These are phyloP conservation scores for Aurinia saxatilis DNA, from an alignment of 345 rosid species.

Conservation along the genomic window DNA sequence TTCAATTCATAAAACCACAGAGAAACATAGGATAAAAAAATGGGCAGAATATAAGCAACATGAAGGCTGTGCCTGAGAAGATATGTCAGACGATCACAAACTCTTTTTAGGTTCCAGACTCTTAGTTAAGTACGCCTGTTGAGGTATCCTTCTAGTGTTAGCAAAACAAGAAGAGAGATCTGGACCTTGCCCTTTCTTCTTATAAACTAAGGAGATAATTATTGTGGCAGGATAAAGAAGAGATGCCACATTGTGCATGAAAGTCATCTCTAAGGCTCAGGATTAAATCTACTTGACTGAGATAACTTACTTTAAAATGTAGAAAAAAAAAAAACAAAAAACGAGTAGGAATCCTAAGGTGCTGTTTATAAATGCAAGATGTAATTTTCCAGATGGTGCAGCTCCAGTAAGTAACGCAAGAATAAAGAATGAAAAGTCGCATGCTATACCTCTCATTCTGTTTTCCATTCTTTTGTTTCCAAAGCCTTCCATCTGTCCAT, in stretches of 20 bases:
- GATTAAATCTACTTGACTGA: neutral
- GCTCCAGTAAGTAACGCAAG: constrained; percentile 12
- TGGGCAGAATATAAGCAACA: constrained; percentile 11
- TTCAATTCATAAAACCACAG: neutral
- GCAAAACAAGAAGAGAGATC: neutral
- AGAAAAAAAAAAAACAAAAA: neutral
- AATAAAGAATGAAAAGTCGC: constrained; percentile 28
- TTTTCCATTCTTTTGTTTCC: constrained; percentile 95
- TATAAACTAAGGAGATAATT: constrained; percentile 14
- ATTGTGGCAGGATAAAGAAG: constrained; percentile 11
- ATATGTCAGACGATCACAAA: neutral
- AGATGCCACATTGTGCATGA: neutral
- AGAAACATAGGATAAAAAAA: neutral
- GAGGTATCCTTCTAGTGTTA: constrained; percentile 1
- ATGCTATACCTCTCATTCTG: constrained; percentile 76
- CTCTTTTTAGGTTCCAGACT: neutral
- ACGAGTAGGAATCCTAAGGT: neutral
- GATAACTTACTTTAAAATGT: constrained; percentile 14
- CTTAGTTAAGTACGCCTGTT: neutral
- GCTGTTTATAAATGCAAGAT: constrained; percentile 11
- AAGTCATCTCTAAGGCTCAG: constrained; percentile 13
- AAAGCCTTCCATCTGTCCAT: constrained; percentile 94
- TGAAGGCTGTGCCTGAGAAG: neutral
- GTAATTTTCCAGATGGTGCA: constrained; percentile 2
- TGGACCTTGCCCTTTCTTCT: constrained; percentile 7